These are phyloP conservation scores for Paracamarosporium sp. DNA, from an alignment of 2,329 filamentous ascomycete species.

Conservation along the genomic window DNA sequence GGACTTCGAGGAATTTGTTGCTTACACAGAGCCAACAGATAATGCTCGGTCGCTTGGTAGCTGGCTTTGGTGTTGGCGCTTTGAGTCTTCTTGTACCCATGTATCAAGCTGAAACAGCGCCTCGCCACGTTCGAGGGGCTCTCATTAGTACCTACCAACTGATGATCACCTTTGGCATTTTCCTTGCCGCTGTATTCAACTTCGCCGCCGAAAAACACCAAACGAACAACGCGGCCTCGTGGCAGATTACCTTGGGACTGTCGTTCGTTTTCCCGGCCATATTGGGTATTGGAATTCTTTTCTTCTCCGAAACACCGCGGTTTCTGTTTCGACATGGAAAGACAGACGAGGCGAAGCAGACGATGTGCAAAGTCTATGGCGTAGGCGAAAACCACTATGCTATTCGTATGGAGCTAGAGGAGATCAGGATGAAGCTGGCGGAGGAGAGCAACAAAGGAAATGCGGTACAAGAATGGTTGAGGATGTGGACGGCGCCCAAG, in stretches of 20 bases:
- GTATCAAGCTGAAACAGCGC: conserved; percentile 72
- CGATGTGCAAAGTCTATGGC: conserved; percentile 61
- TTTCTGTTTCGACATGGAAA: conserved; percentile 62
- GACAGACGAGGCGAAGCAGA: conserved; percentile 56
- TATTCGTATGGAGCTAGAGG: conserved; percentile 58
- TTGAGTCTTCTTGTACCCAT: conserved; percentile 63
- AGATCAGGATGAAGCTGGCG: conserved; percentile 62
- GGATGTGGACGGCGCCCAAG: conserved; percentile 68
- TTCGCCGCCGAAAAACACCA: conserved; percentile 62
- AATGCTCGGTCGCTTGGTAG: conserved; percentile 62
- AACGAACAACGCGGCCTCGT: conserved; percentile 57
- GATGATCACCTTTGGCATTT: conserved; percentile 72
- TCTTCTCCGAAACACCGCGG: conserved; percentile 63
- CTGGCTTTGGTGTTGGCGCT: conserved; percentile 69
- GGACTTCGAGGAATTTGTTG: not conserved
- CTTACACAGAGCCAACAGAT: not conserved
- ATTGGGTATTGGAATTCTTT: conserved; percentile 59
- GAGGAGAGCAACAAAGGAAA: conserved; percentile 49
- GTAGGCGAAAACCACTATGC: conserved; percentile 61
- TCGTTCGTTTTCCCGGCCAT: conserved; percentile 62
- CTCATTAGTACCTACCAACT: conserved; percentile 70
- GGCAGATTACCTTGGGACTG: conserved; percentile 68
- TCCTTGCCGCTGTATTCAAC: conserved; percentile 58
- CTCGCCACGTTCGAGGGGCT: conserved; percentile 67
- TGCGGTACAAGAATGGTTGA: conserved; percentile 60